Base-by-base conservation (phyloP, 202 grass and related monocot species). In the Schoenoplectus triqueter region DNA sequence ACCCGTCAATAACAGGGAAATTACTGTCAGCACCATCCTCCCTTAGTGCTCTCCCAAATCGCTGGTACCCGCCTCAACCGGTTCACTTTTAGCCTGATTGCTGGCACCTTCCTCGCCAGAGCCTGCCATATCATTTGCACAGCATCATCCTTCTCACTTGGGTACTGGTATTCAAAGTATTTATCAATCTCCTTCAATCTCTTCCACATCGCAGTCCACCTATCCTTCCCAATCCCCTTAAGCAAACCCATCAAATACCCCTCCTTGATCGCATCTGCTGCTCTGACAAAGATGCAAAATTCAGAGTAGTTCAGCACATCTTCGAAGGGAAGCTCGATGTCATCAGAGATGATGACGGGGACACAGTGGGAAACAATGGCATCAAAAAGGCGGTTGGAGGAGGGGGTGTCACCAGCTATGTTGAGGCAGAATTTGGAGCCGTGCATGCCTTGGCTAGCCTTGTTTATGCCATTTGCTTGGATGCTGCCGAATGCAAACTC, bases 41-140 rank as follows among this genome's bases (percentile, higher is more conserved):
- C 69, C 85, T 90, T 74, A 80, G 77, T 2, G 66, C 82, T 85
- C 82, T 73, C 10, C 82, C 66, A 59, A 82, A 95, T 78, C 72
- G 88, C 49, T 89, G 82, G 78, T 92, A 93, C 64, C 64, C 95
- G 86, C 73, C 78, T 94, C 48, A 87, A 89, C 82, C 91, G 91
- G 67, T 95, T 91, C 7, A 90, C 50, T 73, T 95, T 98, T 72
- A 91, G 84, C 44, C 82, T 69, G 13, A 95, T 90, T 17, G 78
- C 39, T 0, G 95, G 95, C 10, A 95, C 91, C 64, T 88, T 93
- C 69, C 95, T 87, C 46, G 91, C 90, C 78, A 98, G 86, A 63
- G 95, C 81, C 68, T 92, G 88, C 93, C 91, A 98, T 51, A 98
- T 92, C 95, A 98, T 98, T 70, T 98, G 95, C 7, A 94, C 95